Evolutionary conservation across 1,284 basidiomycete species (phyloP), one percentile per base, ranked within the genome.

Genomic region (Leucoagaricus sp.): DNA sequence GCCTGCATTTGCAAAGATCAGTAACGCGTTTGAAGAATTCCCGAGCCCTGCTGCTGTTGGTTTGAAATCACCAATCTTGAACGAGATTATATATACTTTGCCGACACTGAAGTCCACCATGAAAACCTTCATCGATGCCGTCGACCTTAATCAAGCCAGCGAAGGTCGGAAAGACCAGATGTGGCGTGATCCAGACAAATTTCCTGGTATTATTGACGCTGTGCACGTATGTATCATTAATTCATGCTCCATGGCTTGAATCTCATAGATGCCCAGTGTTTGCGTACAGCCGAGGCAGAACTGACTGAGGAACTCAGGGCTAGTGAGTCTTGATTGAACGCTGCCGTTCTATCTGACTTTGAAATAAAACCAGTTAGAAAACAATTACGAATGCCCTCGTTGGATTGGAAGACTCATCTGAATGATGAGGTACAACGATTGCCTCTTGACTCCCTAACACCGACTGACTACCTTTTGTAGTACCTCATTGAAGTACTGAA

Each of bases 401-500:
- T 96, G n/a, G 77, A 88, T 58, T 99, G 87, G 76, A 79, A 82
- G 2, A 83, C 79, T 3, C 81, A 90, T 6, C 75, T 81, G 0
- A 85, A 83, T 0, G 86, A 88, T 57, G 91, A 94, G 70, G 93
- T 92, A 28, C 36, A 8, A 26, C 53, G 23, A 51, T 19, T 36
- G 60, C 31, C 44, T 36, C 40, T 41, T 34, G 23, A 3, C 45
- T 56, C 15, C 23, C 19, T 21, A 7, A 55, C 28, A 31, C 33
- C 12, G 6, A 25, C 21, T 34, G 17, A 36, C 33, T 6, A 17
- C 45, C n/a, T 23, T 49, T 47, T 29, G 2, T 60, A 93, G 90
- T 92, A 84, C 67, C 73, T 94, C 1, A 76, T 96, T 12, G 91
- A 95, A 70, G 76, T 97, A 15, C 86, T 87, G 49, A 86, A 84